A percentile compares a stretch with the other conserved stretches of the same genome.
These are phyloP conservation scores for Rubia tinctorum DNA, from an alignment of 305 asterid genomes.

Conservation along the genomic window DNA sequence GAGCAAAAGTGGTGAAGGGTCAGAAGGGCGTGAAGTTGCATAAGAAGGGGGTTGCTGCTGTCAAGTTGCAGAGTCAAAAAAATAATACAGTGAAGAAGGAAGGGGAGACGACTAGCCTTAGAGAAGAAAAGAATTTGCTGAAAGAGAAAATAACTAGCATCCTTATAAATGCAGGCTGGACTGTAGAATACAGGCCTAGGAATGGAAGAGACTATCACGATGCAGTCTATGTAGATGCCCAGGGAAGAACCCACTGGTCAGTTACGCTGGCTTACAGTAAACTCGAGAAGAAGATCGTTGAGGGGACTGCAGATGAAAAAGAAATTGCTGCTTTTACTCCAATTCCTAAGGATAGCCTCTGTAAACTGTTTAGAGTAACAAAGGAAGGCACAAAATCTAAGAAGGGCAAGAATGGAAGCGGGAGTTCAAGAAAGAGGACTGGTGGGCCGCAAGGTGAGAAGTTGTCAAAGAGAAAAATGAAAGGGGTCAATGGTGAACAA, in stretches of 20 bases:
- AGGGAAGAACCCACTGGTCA: slow-evolving; percentile 75
- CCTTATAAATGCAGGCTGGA: slow-evolving; percentile 83
- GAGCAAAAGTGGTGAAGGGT: slow-evolving; percentile 20
- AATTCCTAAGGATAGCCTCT: slow-evolving; percentile 63
- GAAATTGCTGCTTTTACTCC: slow-evolving; percentile 55
- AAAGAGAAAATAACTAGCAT: slow-evolving; percentile 67
- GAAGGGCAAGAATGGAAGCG: slow-evolving; percentile 35
- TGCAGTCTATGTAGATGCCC: slow-evolving; percentile 78
- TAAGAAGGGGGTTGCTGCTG: background rate
- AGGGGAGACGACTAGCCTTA: slow-evolving; percentile 47
- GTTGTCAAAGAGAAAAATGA: slow-evolving; percentile 13
- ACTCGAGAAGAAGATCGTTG: slow-evolving; percentile 63
- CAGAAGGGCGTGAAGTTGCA: slow-evolving; percentile 18
- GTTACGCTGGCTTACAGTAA: slow-evolving; percentile 77
- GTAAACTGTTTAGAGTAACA: slow-evolving; percentile 50
- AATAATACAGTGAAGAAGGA: slow-evolving; percentile 19
- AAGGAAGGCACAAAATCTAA: slow-evolving; percentile 30
- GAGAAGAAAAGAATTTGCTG: slow-evolving; percentile 60
- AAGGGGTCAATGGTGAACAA: slow-evolving; percentile 10
- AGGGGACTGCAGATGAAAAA: slow-evolving; percentile 47
- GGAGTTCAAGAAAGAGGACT: slow-evolving; percentile 31
- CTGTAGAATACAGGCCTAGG: slow-evolving; percentile 71
- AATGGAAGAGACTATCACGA: slow-evolving; percentile 54
- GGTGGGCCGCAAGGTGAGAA: slow-evolving; percentile 20
- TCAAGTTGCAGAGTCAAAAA: background rate